Conservation (phyloP, 2,329 filamentous ascomycete genomes). For the Fusarium sarcochroum region DNA sequence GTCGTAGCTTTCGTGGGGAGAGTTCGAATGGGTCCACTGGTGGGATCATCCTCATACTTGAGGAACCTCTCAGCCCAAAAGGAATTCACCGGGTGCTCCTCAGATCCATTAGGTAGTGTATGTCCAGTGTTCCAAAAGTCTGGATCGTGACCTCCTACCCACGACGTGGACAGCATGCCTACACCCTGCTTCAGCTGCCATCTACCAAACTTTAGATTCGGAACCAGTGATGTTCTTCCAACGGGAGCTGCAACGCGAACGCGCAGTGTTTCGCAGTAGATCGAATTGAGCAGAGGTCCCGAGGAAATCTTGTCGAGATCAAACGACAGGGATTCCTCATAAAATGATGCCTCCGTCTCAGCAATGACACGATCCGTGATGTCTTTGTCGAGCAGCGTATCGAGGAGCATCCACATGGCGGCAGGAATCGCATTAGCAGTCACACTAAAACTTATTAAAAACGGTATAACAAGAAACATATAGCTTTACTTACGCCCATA, state of each 20-base stretch:
- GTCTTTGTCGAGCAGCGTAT: slow-evolving; percentile 19
- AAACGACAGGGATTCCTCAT: slow-evolving; percentile 17
- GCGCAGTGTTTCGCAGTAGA: slow-evolving; percentile 55
- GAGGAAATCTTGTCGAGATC: slow-evolving; percentile 41
- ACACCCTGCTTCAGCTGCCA: slow-evolving; percentile 37
- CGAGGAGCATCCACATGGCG: slow-evolving; percentile 42
- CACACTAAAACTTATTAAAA: neutral
- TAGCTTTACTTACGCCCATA: slow-evolving; percentile 38
- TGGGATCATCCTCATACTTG: slow-evolving; percentile 33
- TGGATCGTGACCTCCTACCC: slow-evolving; percentile 27
- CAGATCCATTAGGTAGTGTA: neutral
- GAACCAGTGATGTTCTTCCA: slow-evolving; percentile 32
- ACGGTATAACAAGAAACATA: accelerated
- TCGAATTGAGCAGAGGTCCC: slow-evolving; percentile 51
- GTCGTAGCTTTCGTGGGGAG: accelerated
- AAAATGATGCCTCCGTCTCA: slow-evolving; percentile 34
- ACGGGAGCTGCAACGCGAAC: slow-evolving; percentile 44
- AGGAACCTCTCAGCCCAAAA: slow-evolving; percentile 49
- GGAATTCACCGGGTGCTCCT: slow-evolving; percentile 29
- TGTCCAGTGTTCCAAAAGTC: slow-evolving; percentile 41
- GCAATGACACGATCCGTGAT: slow-evolving; percentile 22
- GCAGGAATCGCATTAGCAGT: slow-evolving; percentile 45
- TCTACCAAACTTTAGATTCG: slow-evolving; percentile 41
- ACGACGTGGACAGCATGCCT: slow-evolving; percentile 33
- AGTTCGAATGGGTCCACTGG: slow-evolving; percentile 33